Base-by-base conservation (phyloP, 192 early-diverging fungal genomes). In the Dispira parvispora region DNA sequence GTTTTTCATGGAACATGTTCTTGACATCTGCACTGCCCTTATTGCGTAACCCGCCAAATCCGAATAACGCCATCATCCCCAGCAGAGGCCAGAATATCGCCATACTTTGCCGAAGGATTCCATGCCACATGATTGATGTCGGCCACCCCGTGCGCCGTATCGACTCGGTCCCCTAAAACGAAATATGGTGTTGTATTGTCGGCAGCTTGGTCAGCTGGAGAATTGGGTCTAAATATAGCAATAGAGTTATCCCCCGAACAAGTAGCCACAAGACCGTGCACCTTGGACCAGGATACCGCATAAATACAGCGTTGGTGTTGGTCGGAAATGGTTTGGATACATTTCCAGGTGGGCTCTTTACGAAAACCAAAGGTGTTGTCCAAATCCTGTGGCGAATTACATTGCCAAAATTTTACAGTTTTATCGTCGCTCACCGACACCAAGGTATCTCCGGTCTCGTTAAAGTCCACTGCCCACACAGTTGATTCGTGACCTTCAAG, bases 61-160 rank as follows among this genome's bases (percentile, higher is more conserved):
- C 87, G 77, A 6, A 96, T 81, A 44, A 78, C 65, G 18, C 85
- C 83, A 77, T 98, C 95, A 70, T 98, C 95, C 8, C 95, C 95
- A n/a, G 79, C 85, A 6, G 90, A 85, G 6, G 90, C 88, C 42
- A 98, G 69, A 76, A 84, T 82, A 47, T 86, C 74, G 8, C 71
- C 69, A 62, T 84, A 75, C 8, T 67, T 70, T n/a, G 76, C 73
- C 20, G 69, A 68, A 1, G 89, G 87, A 68, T 85, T 85, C 88
- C 95, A 98, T 43, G 76, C 67, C 8, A 94, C 90, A 62, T 85
- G 84, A 75, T 98, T 98, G 50, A 98, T 82, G 69, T 98, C 95
- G 61, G 73, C 75, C 16, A 86, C 78, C 4, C 90, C 92, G 65
- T 98, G 95, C 0, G 92, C 85, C 25, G 25, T 8, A 18, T 14